Evolutionary conservation across 192 early-diverging fungal species (phyloP).

Genomic region (Podila verticillata): DNA sequence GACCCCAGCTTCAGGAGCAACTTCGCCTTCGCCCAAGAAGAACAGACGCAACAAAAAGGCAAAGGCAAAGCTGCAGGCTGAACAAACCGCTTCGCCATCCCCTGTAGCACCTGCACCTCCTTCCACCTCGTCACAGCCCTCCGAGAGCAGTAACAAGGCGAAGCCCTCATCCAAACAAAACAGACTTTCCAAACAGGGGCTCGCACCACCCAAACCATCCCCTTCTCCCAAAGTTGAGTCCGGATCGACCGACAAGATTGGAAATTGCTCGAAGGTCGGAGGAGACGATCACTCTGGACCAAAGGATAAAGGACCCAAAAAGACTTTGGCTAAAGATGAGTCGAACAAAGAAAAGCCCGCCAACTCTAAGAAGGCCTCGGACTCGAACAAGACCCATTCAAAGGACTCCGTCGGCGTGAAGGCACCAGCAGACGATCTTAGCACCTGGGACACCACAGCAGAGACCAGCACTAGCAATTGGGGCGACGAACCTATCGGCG

Average conservation of each 20-base stretch:
- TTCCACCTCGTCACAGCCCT: conserved; percentile 1
- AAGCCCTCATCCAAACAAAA: conserved; percentile 20
- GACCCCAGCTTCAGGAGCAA: conserved; percentile 40
- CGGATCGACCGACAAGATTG: neutral
- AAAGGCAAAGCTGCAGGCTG: conserved; percentile 4
- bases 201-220: neutral
- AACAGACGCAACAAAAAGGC: neutral
- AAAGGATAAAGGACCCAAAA: too few species aligned
- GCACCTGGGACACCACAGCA: neutral
- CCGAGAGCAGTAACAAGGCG: conserved; percentile 8
- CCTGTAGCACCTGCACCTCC: neutral
- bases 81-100: conserved; percentile 10
- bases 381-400: neutral
- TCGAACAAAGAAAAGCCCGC: too few species aligned
- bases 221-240: conserved; percentile 6
- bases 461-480: conserved; percentile 4
- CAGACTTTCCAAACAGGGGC: conserved; percentile 29
- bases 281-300: too few species aligned
- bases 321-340: too few species aligned
- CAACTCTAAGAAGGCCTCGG: neutral
- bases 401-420: neutral
- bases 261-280: neutral
- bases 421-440: neutral
- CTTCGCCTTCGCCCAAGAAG: conserved; percentile 10
- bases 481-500: neutral